These are phyloP conservation scores for Oenanthe sinensis DNA, from an alignment of 129 eudicot genomes.

Conservation along the genomic window DNA sequence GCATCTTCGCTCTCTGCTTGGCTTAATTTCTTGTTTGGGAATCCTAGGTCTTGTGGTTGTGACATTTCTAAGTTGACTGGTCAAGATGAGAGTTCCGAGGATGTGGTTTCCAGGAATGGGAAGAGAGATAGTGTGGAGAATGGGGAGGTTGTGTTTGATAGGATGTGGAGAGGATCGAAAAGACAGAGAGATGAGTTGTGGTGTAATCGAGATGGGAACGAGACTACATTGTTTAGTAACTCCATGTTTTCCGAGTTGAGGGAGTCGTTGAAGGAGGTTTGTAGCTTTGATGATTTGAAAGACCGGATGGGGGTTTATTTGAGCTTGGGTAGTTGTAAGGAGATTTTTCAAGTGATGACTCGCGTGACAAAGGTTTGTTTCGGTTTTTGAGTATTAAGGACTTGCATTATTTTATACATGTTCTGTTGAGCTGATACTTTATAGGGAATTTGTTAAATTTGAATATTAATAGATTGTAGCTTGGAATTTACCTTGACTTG, in stretches of 20 bases:
- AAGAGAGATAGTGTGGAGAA: slow-evolving; percentile 51
- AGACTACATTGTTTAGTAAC: slow-evolving; percentile 16
- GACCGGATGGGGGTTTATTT: slow-evolving; percentile 71
- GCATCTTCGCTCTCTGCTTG: slow-evolving; percentile 78
- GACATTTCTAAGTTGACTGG: slow-evolving; percentile 39
- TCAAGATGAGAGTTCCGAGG: slow-evolving; percentile 22
- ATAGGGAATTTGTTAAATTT: background rate
- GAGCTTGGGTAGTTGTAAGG: slow-evolving; percentile 53
- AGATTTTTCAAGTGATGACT: slow-evolving; percentile 59
- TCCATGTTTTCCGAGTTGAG: slow-evolving; percentile 33
- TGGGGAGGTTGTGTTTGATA: slow-evolving; percentile 45
- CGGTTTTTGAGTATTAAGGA: background rate
- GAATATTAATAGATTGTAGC: background rate
- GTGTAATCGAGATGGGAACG: slow-evolving; percentile 27
- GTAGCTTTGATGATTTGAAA: slow-evolving; percentile 85
- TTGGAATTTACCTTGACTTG: background rate
- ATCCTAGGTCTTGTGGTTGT: slow-evolving; percentile 75
- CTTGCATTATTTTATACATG: background rate
- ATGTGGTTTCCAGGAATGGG: slow-evolving; percentile 30
- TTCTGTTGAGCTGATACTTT: background rate
- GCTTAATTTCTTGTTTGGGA: slow-evolving; percentile 83
- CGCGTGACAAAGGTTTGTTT: slow-evolving; percentile 71
- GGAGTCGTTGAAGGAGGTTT: slow-evolving; percentile 59
- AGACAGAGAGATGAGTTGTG: slow-evolving; percentile 47
- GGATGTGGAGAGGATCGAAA: slow-evolving; percentile 74